Evolutionary conservation across 441 rosid genomes (phyloP).

Genomic region (Pelargonium fulgidum): DNA sequence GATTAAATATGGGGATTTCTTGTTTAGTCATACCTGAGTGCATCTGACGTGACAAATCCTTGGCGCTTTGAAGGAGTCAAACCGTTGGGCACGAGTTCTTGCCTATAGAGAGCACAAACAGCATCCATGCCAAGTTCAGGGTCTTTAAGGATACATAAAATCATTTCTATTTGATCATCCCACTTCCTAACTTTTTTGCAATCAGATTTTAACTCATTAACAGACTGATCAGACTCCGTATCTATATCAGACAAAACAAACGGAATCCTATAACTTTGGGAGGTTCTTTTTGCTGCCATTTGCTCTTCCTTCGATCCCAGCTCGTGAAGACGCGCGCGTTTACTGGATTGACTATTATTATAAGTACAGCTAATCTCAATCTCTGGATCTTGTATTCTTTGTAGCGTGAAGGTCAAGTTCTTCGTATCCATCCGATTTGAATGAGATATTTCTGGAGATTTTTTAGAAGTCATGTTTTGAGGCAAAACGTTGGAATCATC

Average conservation of each 20-base stretch:
- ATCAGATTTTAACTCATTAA: background rate
- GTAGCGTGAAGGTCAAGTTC: background rate
- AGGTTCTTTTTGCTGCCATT: background rate
- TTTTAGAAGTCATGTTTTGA: background rate
- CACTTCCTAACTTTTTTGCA: conserved; percentile 13
- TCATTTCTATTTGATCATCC: conserved; percentile 24
- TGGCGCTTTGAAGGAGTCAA: conserved; percentile 9
- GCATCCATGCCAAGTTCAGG: conserved; percentile 29
- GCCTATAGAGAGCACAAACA: conserved; percentile 33
- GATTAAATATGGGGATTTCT: background rate
- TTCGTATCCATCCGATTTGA: background rate
- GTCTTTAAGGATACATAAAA: conserved; percentile 20
- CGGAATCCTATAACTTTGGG: background rate
- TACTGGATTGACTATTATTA: background rate
- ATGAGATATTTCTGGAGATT: background rate
- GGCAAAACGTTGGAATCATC: background rate
- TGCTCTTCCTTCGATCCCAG: background rate
- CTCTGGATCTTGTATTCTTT: conserved; percentile 2
- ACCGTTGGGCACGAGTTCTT: background rate
- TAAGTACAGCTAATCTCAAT: background rate
- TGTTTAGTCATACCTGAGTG: conserved; percentile 21
- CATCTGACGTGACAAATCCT: conserved; percentile 15
- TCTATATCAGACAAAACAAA: background rate
- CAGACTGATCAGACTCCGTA: background rate
- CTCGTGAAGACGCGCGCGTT: background rate